Conservation (phyloP, 192 early-diverging fungal species). For the Backusella morwellensis region DNA sequence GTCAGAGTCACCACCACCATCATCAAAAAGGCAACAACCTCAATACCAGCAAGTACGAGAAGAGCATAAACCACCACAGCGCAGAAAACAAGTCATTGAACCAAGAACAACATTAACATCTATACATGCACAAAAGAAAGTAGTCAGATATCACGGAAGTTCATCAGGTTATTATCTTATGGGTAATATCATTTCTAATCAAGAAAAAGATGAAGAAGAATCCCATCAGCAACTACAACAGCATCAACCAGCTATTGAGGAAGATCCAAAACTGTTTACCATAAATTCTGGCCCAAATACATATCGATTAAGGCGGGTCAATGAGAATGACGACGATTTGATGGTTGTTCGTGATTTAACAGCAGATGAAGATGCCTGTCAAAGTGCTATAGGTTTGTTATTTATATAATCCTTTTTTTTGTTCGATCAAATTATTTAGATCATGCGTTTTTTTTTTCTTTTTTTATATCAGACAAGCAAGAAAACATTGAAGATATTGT, state of each 20-base stretch:
- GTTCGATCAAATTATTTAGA: not conserved
- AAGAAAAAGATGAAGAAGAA: slow-evolving; percentile 7
- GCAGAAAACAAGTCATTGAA: not conserved
- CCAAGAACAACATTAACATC: not conserved
- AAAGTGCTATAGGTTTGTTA: not conserved
- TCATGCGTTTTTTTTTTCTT: not conserved
- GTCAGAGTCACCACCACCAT: not conserved
- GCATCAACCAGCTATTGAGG: not conserved
- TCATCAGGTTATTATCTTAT: slow-evolving; percentile 36
- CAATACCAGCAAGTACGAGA: not conserved
- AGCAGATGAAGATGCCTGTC: slow-evolving; percentile 8
- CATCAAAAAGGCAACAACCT: not conserved
- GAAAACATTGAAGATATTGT: slow-evolving; percentile 5
- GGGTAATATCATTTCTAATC: slow-evolving; percentile 13
- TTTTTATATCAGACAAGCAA: not conserved
- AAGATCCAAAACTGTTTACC: not conserved
- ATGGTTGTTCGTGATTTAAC: slow-evolving; percentile 27
- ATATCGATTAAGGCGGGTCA: slow-evolving; percentile 20
- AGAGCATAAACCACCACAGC: not conserved
- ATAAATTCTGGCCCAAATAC: not conserved
- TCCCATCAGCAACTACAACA: not conserved
- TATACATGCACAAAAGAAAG: slow-evolving; percentile 10
- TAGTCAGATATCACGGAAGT: slow-evolving; percentile 31
- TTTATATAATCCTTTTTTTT: not conserved
- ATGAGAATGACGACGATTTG: slow-evolving; percentile 25